Evolutionary conservation across 2,329 filamentous ascomycete genomes (phyloP), one percentile per base, ranked within the genome.

Genomic region (Parastagonospora avenae): DNA sequence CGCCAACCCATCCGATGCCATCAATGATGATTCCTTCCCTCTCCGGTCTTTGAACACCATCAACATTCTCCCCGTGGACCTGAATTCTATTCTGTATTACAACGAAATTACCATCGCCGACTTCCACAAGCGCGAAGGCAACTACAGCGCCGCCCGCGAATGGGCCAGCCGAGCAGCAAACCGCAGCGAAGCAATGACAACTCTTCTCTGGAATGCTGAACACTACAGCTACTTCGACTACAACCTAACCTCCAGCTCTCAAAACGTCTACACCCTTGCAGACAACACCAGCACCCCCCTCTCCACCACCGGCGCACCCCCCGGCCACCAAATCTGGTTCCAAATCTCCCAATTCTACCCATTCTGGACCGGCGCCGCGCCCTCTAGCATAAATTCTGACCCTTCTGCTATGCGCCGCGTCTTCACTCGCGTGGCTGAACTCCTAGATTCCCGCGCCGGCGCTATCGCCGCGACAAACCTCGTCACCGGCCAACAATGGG

Each of bases 311-410:
- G 74, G 70, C 9, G 82, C 83, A 0, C 84, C 85, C 3, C 61
- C 75, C 1, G 84, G 81, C 35, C 68, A 81, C 33, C 83, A 88
- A 65, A 74, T 87, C 16, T 63, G 81, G 51, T 87, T 88, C 65
- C 73, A 81, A 50, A 70, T 82, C 8, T 80, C 80, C 0, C 85
- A 88, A 66, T 83, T 86, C 68, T 88, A 85, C 66, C 86, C 86
- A 2, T 88, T 88, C 77, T 89, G 86, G 85, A 82, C 83, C 1
- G 85, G 86, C 15, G 84, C 86, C 1, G 86, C 85, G 0, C 84
- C 85, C 0, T 63, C 68, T 0, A 72, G 78, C 51, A 76, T 89
- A 56, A 83, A 80, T 65, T 74, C 82, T 55, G 84, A 87, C 66
- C 82, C 86, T 0, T 74, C 79, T 15, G 82, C 84, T 2, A 78